Percentiles rank a stretch among this genome's conserved stretches.
These are phyloP conservation scores for Pichia terricola DNA, from an alignment of 1,139 yeast species.

Conservation along the genomic window DNA sequence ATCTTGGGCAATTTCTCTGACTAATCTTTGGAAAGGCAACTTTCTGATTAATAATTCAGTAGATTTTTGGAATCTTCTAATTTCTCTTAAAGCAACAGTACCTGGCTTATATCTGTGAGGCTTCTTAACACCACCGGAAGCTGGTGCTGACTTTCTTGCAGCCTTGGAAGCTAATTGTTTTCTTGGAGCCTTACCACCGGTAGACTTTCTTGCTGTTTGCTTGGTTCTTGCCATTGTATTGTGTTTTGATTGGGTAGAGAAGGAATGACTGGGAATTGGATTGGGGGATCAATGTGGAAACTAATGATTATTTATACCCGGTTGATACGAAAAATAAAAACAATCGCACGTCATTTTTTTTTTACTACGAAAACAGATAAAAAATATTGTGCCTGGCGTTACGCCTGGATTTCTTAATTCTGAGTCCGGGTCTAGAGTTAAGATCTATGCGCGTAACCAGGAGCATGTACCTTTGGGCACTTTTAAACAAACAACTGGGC, in stretches of 20 bases:
- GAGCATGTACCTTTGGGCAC: no score
- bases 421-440: no score
- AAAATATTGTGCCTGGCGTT: no score
- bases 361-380: no score
- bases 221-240: slow-evolving; percentile 90
- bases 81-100: slow-evolving; percentile 99
- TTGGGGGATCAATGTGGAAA: not conserved
- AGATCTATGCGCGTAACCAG: no score
- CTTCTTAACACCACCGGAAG: slow-evolving; percentile 98
- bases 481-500: no score
- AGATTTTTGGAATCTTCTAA: slow-evolving; percentile 97
- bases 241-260: slow-evolving; percentile 9
- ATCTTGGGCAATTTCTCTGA: slow-evolving; percentile 96
- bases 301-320: no score
- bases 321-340: no score
- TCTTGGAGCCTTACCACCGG: slow-evolving; percentile 99
- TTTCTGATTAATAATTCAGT: slow-evolving; percentile 95
- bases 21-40: slow-evolving; percentile 98
- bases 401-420: no score
- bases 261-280: not conserved
- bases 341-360: no score
- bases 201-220: slow-evolving; percentile 97
- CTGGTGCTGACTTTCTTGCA: slow-evolving; percentile 97
- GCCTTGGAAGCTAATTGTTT: slow-evolving; percentile 98
- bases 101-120: slow-evolving; percentile 99